Base-by-base conservation (phyloP, 352 stramenopile genomes). In the Phytophthora sp. region DNA sequence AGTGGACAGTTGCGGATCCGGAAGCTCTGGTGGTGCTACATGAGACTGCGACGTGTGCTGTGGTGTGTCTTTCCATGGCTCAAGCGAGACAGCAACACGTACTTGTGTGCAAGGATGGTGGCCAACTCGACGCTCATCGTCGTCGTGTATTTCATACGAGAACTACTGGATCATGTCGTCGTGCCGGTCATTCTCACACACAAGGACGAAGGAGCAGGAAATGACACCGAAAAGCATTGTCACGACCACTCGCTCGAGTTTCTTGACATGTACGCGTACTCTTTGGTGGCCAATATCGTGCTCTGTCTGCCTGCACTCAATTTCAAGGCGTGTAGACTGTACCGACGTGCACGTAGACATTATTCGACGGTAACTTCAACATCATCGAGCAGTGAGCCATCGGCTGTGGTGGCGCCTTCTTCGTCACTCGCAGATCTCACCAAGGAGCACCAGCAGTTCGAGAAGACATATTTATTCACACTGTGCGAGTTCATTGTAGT, bases 1-100 rank as follows among this genome's bases (percentile, higher is more conserved):
- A 57, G 69, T 41, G 84, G 84, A 1, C 80, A 80, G 3, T 49
- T 92, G 30, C 69, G 79, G 21, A 74, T 79, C 46, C 72, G 78
- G 8, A 76, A 77, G 20, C 57, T 79, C 42, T 90, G 84, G 84
- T 86, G 76, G 76, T 70, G 75, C 27, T 90, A 88, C 54, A 88
- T 68, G 42, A 64, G 73, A 9, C n/a, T 81, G 15, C 67, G 80
- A 8, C 72, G 80, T 13, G 42, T 87, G 27, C 26, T 84, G 30
- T 76, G 70, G 55, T 71, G 74, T 39, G 36, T 94, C 3, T 55
- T 92, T 24, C 82, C 66, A 62, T 71, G 81, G 46, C 80, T 91
- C 53, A 87, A 89, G 50, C 65, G 70, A 52, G 84, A 93, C 66
- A 84, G 80, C 77, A 94, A 94, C 60, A 92, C 82, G 58, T 94